Base-by-base conservation (phyloP, 495 filamentous ascomycete species). In the Cercophora sp. region DNA sequence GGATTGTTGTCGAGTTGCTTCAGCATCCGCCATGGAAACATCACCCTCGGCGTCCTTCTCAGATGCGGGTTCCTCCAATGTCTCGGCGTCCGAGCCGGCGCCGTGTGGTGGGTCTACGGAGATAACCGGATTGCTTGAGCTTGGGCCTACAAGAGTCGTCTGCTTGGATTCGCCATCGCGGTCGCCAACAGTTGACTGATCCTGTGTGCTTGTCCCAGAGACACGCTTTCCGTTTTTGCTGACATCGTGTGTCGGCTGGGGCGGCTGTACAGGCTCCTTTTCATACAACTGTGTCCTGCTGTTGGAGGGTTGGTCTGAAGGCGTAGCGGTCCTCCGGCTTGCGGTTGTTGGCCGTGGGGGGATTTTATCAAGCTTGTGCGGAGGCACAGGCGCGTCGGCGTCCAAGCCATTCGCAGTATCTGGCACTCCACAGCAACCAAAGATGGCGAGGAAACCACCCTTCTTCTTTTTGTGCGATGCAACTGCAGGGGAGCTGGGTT, bases 391-490 rank as follows among this genome's bases (percentile, higher is more conserved):
- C 36, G 74, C 63, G 36, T 87, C 87, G 32, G 83, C 81, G 52
- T 82, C 83, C 32, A 83, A 73, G 2, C 80, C 70, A 50, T 84
- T 81, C n/a, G 79, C 80, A 39, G 80, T 69, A 51, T 83, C 79
- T 32, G 83, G 77, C 23, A 84, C 80, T 24, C 84, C 83, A 66
- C 90, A 96, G 73, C 91, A 96, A 45, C 79, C 85, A 42, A 96
- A 73, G 50, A 93, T 83, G 22, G 87, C 76, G 18, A 94, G 70
- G 31, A 96, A 70, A 45, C 71, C 74, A 66, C 81, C 82, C 71
- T 86, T 88, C 65, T 84, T 86, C 48, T 75, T 67, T 61, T 79
- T 82, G 42, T 70, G 76, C 11, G 63, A 62, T 54, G 63, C 65
- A 40, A 56, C 73, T 55, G 66, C 69, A 49, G 76, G 70, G 22